Evolutionary conservation across 2,329 filamentous ascomycete species (phyloP).

Genomic region (Ophiostoma australiae): DNA sequence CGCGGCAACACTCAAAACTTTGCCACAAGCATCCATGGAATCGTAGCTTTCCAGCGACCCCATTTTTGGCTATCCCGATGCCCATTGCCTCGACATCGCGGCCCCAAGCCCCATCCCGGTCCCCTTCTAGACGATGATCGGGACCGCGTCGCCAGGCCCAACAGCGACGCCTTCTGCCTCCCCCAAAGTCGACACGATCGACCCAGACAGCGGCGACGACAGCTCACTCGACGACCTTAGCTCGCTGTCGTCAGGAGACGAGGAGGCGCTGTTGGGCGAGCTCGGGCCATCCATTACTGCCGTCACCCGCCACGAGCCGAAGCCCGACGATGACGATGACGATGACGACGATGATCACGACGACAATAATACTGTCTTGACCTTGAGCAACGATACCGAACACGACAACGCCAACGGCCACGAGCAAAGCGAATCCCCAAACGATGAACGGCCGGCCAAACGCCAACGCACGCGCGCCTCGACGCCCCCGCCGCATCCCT

Average conservation of each 20-base stretch:
- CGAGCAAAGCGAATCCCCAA: not conserved
- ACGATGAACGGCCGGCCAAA: conserved; percentile 50
- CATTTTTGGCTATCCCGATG: conserved; percentile 55
- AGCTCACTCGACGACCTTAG: conserved; percentile 20
- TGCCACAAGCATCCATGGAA: conserved; percentile 43
- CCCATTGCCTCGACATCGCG: conserved; percentile 52
- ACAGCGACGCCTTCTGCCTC: conserved; percentile 36
- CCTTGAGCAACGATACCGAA: conserved; percentile 23
- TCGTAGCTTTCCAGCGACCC: conserved; percentile 49
- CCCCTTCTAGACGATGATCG: conserved; percentile 51
- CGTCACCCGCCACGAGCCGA: not conserved
- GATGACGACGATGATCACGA: conserved; percentile 17
- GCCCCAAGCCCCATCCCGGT: conserved; percentile 42
- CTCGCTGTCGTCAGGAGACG: conserved; percentile 17
- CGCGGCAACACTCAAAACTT: conserved; percentile 55
- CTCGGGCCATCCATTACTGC: conserved; percentile 18
- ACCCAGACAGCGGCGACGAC: conserved; percentile 19
- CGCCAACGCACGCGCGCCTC: conserved; percentile 56
- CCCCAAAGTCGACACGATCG: conserved; percentile 26
- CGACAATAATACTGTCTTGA: conserved; percentile 30
- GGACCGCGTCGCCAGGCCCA: conserved; percentile 53
- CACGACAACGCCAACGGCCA: not conserved
- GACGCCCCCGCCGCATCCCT: conserved; percentile 32
- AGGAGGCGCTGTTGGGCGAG: conserved; percentile 20
- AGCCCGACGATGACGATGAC: conserved; percentile 31